Conservation (phyloP, 441 rosid species). For the Croton laevigatus region DNA sequence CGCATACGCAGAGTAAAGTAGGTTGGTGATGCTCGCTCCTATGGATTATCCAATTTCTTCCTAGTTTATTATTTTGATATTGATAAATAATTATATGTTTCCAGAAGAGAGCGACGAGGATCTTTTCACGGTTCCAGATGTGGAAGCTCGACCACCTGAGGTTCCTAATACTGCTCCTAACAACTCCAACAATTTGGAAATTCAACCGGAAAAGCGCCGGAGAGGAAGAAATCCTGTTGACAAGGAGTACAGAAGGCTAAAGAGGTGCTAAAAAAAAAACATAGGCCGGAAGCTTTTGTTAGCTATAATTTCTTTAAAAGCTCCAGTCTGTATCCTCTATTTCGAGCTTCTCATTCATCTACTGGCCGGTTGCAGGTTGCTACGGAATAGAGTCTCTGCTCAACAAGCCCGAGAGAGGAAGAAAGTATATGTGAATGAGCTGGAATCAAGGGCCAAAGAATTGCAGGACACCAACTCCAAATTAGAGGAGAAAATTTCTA, state of each 20-base stretch:
- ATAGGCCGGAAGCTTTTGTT: too few species aligned
- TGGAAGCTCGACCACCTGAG: slow-evolving; percentile 35
- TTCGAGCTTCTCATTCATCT: too few species aligned
- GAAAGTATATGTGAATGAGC: slow-evolving; percentile 59
- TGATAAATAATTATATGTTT: background rate
- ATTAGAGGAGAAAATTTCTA: slow-evolving; percentile 65
- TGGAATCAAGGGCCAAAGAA: slow-evolving; percentile 53
- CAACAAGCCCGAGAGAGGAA: slow-evolving; percentile 86
- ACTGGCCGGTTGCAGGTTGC: slow-evolving; percentile 33
- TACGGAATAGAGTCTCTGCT: slow-evolving; percentile 78
- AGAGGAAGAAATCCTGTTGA: slow-evolving; percentile 56
- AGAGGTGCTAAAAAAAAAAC: slow-evolving; percentile 34
- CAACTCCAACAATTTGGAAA: slow-evolving; percentile 17
- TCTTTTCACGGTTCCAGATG: slow-evolving; percentile 63
- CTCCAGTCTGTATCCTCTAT: too few species aligned
- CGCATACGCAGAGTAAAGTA: slow-evolving; percentile 32
- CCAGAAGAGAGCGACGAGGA: slow-evolving; percentile 71
- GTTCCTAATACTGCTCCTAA: slow-evolving; percentile 4
- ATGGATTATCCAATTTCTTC: background rate
- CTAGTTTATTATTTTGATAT: background rate
- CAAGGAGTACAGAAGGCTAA: slow-evolving; percentile 63
- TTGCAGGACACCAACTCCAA: slow-evolving; percentile 51
- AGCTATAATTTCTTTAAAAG: too few species aligned
- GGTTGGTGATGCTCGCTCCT: slow-evolving; percentile 24
- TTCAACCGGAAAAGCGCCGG: slow-evolving; percentile 41